Evolutionary conservation across 495 filamentous ascomycete genomes (phyloP).

Genomic region (Penicillium soppii): DNA sequence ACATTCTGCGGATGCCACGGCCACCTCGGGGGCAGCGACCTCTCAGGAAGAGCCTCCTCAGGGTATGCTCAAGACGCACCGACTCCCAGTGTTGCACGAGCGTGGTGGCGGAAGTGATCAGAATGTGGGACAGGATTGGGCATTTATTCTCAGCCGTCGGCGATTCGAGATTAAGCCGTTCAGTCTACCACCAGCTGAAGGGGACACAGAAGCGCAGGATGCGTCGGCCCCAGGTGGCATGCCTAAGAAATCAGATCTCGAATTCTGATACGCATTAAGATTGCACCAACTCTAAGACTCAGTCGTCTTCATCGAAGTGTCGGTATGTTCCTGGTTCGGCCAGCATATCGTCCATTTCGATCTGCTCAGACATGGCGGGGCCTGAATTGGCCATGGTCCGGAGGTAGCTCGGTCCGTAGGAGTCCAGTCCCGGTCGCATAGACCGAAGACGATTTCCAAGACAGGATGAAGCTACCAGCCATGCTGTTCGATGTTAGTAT

Average conservation of each 20-base stretch:
- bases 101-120: slow-evolving; percentile 75
- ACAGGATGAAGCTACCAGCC: slow-evolving; percentile 59
- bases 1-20: slow-evolving; percentile 57
- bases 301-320: slow-evolving; percentile 41
- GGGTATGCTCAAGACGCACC: slow-evolving; percentile 79
- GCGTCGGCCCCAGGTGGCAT: slow-evolving; percentile 44
- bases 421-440: slow-evolving; percentile 35
- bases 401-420: slow-evolving; percentile 56
- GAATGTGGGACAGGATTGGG: slow-evolving; percentile 76
- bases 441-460: slow-evolving; percentile 55
- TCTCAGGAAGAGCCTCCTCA: slow-evolving; percentile 73
- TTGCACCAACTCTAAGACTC: slow-evolving; percentile 4
- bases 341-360: slow-evolving; percentile 63
- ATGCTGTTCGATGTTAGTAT: slow-evolving; percentile 41
- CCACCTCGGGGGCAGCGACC: slow-evolving; percentile 51
- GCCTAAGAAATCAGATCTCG: slow-evolving; percentile 65
- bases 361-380: slow-evolving; percentile 59
- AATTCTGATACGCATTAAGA: slow-evolving; percentile 53
- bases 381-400: slow-evolving; percentile 53
- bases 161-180: slow-evolving; percentile 86
- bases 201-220: slow-evolving; percentile 68
- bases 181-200: slow-evolving; percentile 85
- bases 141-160: slow-evolving; percentile 81
- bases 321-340: slow-evolving; percentile 34
- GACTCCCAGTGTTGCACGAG: slow-evolving; percentile 80